Conservation (phyloP, 352 stramenopile genomes). For the Globisporangium camurandrum region DNA sequence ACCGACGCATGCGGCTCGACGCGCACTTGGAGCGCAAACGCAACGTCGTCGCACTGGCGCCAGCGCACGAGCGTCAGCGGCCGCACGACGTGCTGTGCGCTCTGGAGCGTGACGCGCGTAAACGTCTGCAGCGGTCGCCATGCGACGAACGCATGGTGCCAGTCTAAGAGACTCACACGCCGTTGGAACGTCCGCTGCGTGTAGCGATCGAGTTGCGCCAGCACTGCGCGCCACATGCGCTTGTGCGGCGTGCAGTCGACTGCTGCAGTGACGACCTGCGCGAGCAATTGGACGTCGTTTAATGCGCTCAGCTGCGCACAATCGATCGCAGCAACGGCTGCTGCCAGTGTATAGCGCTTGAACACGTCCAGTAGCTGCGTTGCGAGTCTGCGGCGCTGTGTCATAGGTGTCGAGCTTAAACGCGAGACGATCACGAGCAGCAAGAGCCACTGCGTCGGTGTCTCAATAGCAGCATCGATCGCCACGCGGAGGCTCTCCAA, state of each 20-base stretch:
- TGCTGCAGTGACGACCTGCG: constrained; percentile 30
- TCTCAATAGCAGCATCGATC: constrained; percentile 32
- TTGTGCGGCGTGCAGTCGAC: constrained; percentile 32
- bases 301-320: constrained; percentile 24
- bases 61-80: constrained; percentile 24
- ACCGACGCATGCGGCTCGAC: constrained; percentile 15
- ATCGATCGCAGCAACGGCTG: no score
- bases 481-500: constrained; percentile 10
- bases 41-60: no score
- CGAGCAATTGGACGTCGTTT: constrained; percentile 26
- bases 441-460: constrained; percentile 37
- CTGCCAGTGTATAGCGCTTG: no score
- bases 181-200: constrained; percentile 13
- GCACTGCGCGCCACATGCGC: constrained; percentile 44
- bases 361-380: constrained; percentile 26
- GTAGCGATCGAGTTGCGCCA: constrained; percentile 32
- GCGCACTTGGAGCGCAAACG: constrained; percentile 25
- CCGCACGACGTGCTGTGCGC: constrained; percentile 12
- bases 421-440: constrained; percentile 24
- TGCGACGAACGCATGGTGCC: constrained; percentile 33
- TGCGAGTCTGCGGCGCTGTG: no score
- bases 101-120: constrained; percentile 2
- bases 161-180: no score
- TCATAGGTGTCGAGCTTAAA: no score
- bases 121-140: constrained; percentile 20